A percentile compares a stretch with the other conserved stretches of the same genome.
Evolutionary conservation across 345 rosid species (phyloP).

Genomic region (Populus pruinosa): DNA sequence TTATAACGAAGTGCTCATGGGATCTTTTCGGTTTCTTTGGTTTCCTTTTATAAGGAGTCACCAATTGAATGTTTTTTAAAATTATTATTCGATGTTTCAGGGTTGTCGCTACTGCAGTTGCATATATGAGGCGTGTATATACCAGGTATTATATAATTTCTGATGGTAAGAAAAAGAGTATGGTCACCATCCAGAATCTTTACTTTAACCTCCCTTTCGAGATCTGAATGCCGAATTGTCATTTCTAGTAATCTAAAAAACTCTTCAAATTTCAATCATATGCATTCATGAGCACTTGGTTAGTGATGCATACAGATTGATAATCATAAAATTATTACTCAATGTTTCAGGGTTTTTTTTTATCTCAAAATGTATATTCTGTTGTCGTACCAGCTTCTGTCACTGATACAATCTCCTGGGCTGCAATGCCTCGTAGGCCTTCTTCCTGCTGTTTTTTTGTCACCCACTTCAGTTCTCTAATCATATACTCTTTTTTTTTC

Average conservation of each 20-base stretch:
- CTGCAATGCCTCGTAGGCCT: not conserved
- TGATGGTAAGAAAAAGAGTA: not conserved
- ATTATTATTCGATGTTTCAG: conserved; percentile 41
- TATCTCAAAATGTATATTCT: not conserved
- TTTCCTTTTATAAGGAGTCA: not conserved
- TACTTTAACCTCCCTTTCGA: not conserved
- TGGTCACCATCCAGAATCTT: not conserved
- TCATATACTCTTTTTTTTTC: not conserved
- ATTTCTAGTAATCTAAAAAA: not conserved
- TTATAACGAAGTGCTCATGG: too few species aligned
- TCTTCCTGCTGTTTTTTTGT: not conserved
- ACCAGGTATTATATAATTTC: conserved; percentile 48
- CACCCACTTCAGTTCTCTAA: not conserved
- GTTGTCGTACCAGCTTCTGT: not conserved
- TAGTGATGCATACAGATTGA: too few species aligned
- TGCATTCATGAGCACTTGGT: not conserved
- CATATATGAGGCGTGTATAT: conserved; percentile 95
- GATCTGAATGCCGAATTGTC: not conserved
- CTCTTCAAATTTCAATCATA: not conserved
- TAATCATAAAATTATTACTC: too few species aligned
- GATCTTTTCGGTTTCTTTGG: not conserved
- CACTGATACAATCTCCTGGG: not conserved
- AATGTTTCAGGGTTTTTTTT: not conserved
- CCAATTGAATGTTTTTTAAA: conserved; percentile 5
- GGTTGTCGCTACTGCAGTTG: conserved; percentile 86